A percentile compares a stretch with the other conserved stretches of the same genome.
These are phyloP conservation scores for Debaryomyces sp. DNA, from an alignment of 1,139 yeast genomes.

Conservation along the genomic window DNA sequence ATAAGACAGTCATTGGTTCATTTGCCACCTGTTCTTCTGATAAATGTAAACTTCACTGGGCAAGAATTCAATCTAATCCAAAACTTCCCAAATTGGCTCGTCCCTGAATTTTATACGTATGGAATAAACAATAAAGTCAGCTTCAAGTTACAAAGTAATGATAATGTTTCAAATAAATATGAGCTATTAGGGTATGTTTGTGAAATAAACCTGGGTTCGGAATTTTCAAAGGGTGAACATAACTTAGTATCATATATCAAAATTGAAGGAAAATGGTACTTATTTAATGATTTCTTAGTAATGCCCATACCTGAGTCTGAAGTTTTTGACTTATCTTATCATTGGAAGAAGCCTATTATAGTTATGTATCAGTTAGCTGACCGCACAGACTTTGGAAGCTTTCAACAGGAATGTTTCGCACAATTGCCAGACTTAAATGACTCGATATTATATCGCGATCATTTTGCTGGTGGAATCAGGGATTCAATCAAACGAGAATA, in stretches of 20 bases:
- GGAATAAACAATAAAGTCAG: constrained; percentile 28
- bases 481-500: constrained; percentile 64
- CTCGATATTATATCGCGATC: constrained; percentile 71
- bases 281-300: constrained; percentile 94
- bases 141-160: constrained; percentile 29
- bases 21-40: constrained; percentile 67
- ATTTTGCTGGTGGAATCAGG: constrained; percentile 71
- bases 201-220: constrained; percentile 61
- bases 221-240: constrained; percentile 51
- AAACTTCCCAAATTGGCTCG: constrained; percentile 57
- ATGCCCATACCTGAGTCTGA: constrained; percentile 74
- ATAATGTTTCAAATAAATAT: constrained; percentile 37
- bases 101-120: constrained; percentile 54
- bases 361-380: constrained; percentile 62
- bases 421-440: constrained; percentile 49
- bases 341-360: constrained; percentile 86
- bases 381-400: constrained; percentile 36
- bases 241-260: constrained; percentile 60
- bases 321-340: constrained; percentile 62
- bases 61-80: constrained; percentile 46
- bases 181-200: constrained; percentile 72
- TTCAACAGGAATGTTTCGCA: constrained; percentile 22
- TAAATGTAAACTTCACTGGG: constrained; percentile 58
- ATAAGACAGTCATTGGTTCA: constrained; percentile 44
- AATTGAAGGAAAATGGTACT: constrained; percentile 67